These are phyloP conservation scores for Aristolochia contorta DNA, from an alignment of 164 flowering plant species.

Conservation along the genomic window DNA sequence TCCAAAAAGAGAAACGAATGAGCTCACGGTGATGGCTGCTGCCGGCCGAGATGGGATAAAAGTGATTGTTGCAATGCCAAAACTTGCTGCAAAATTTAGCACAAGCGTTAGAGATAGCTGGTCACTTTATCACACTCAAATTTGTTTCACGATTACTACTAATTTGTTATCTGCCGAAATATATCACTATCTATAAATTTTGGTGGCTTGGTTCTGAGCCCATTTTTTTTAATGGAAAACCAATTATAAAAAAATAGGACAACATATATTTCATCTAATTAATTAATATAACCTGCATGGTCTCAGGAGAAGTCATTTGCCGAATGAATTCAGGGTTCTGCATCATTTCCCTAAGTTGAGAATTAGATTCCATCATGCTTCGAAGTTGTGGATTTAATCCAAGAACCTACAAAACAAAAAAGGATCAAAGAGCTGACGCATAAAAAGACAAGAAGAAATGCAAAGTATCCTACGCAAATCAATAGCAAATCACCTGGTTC, in stretches of 20 bases:
- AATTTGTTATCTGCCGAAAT: too few relatives aligned
- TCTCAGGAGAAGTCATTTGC: constrained; percentile 58
- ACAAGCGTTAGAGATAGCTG: not conserved
- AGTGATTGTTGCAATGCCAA: constrained; percentile 49
- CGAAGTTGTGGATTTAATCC: constrained; percentile 42
- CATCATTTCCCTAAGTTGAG: constrained; percentile 63
- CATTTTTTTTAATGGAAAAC: too few relatives aligned
- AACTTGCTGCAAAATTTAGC: constrained; percentile 37
- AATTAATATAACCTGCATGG: constrained; percentile 33
- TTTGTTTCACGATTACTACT: too few relatives aligned
- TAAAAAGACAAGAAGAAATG: not conserved
- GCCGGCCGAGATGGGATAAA: constrained; percentile 31
- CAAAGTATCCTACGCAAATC: not conserved
- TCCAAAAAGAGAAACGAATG: not conserved
- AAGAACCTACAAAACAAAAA: constrained; percentile 24
- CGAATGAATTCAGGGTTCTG: constrained; percentile 68
- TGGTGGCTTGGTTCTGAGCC: too few relatives aligned
- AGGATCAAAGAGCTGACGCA: not conserved
- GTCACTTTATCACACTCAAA: not conserved
- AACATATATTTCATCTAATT: too few relatives aligned
- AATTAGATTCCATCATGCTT: constrained; percentile 35
- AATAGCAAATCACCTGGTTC: constrained; percentile 35
- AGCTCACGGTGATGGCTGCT: constrained; percentile 41
- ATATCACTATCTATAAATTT: too few relatives aligned
- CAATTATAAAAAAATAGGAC: too few relatives aligned